phyloP scores from a whole-genome alignment of 768 basidiomycete genomes.

The Tricholoma sp. region DNA sequence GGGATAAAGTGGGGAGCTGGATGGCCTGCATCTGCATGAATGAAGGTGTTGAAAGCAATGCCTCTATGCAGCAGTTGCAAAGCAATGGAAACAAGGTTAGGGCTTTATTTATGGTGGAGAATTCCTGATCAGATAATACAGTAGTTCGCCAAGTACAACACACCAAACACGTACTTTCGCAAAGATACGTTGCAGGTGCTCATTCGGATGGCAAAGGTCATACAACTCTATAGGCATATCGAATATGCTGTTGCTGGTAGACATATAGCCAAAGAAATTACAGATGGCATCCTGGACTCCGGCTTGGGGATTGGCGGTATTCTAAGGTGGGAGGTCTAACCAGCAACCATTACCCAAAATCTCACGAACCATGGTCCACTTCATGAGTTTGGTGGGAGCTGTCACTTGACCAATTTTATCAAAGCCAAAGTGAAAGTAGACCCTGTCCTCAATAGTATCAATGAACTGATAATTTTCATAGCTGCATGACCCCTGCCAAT shows the following conservation, averaged over 20 bases:
- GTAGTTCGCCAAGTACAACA: background rate
- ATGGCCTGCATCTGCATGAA: background rate
- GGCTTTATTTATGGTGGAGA: background rate
- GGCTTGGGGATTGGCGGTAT: background rate
- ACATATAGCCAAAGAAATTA: conserved; percentile 2
- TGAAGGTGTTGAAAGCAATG: background rate
- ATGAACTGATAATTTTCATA: too few relatives aligned
- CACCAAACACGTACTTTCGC: background rate
- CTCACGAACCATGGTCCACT: background rate
- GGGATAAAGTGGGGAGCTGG: background rate
- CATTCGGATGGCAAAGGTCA: conserved; percentile 4
- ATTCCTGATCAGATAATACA: conserved; percentile 6
- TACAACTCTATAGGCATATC: conserved; percentile 4
- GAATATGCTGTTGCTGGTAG: background rate
- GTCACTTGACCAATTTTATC: background rate
- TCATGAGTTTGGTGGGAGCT: background rate
- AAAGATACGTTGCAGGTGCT: background rate
- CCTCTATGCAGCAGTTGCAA: conserved; percentile 1
- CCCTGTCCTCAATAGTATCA: background rate
- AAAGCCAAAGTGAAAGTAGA: background rate
- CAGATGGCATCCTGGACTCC: background rate
- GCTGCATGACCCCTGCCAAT: too few relatives aligned
- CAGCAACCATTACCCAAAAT: conserved; percentile 3
- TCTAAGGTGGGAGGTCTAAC: background rate
- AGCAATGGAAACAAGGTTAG: background rate